Evolutionary conservation across 371 early-diverging fungal species (phyloP).

Genomic region (Mortierella polycephala): DNA sequence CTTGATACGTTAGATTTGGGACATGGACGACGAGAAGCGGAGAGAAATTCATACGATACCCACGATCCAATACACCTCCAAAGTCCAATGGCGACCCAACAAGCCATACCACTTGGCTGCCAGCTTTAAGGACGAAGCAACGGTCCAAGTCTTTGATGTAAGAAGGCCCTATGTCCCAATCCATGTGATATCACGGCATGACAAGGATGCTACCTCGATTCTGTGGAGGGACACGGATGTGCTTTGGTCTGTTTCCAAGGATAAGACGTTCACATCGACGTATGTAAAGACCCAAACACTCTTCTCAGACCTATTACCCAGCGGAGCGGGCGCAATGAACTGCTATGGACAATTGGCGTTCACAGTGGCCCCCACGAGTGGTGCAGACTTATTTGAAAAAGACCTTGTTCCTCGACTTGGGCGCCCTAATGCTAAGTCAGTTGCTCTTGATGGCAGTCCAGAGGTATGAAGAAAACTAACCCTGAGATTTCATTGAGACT

Average conservation of each 20-base stretch:
- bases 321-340: slow-evolving; percentile 75
- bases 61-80: slow-evolving; percentile 78
- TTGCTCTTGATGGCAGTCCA: slow-evolving; percentile 35
- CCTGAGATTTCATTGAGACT: no score
- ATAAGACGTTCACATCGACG: slow-evolving; percentile 74
- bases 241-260: slow-evolving; percentile 83
- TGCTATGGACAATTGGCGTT: slow-evolving; percentile 78
- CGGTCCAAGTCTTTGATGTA: slow-evolving; percentile 84
- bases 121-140: slow-evolving; percentile 73
- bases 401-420: slow-evolving; percentile 33
- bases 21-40: slow-evolving; percentile 75
- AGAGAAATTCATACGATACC: slow-evolving; percentile 73
- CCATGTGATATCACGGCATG: slow-evolving; percentile 78
- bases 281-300: slow-evolving; percentile 59
- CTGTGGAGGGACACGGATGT: slow-evolving; percentile 75
- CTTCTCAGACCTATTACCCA: slow-evolving; percentile 61
- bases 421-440: slow-evolving; percentile 20
- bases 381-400: slow-evolving; percentile 52
- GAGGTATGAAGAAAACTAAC: slow-evolving; percentile 16
- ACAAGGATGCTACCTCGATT: slow-evolving; percentile 78
- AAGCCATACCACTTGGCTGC: slow-evolving; percentile 78
- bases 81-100: slow-evolving; percentile 85
- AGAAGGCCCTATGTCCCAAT: slow-evolving; percentile 79
- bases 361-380: slow-evolving; percentile 55
- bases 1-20: slow-evolving; percentile 74